These are phyloP conservation scores for Venturia asperata DNA, from an alignment of 2,329 filamentous ascomycete species.

Conservation along the genomic window DNA sequence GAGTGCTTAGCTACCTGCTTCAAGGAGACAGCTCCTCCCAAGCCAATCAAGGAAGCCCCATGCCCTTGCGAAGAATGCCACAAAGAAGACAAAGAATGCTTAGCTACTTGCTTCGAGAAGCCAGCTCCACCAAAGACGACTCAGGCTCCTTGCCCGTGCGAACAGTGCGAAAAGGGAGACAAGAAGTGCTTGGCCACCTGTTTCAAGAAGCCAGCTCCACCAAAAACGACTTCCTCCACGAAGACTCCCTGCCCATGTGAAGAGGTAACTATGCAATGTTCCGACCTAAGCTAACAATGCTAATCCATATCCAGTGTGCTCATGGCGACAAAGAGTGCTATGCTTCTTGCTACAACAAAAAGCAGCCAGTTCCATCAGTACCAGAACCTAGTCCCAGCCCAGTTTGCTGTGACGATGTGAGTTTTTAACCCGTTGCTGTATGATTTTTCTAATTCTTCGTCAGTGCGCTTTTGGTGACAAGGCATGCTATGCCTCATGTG, in stretches of 20 bases:
- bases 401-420: neutral
- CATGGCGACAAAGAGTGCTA: neutral
- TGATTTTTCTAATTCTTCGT: neutral
- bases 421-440: neutral
- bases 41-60: neutral
- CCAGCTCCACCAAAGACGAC: too few species aligned
- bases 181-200: too few species aligned
- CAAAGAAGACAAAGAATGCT: too few species aligned
- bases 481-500: neutral
- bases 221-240: too few species aligned
- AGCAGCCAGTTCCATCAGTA: neutral
- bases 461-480: neutral
- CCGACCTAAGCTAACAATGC: neutral
- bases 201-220: too few species aligned
- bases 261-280: neutral
- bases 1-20: neutral
- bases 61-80: neutral
- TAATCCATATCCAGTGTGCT: neutral
- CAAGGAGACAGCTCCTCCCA: neutral
- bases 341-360: neutral
- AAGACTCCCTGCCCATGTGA: neutral
- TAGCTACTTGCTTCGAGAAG: too few species aligned
- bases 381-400: neutral
- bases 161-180: neutral
- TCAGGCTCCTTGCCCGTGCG: neutral